Percentiles rank a stretch among this genome's conserved stretches.
These are phyloP conservation scores for Fusarium chaquense DNA, from an alignment of 2,329 filamentous ascomycete genomes.

Conservation along the genomic window DNA sequence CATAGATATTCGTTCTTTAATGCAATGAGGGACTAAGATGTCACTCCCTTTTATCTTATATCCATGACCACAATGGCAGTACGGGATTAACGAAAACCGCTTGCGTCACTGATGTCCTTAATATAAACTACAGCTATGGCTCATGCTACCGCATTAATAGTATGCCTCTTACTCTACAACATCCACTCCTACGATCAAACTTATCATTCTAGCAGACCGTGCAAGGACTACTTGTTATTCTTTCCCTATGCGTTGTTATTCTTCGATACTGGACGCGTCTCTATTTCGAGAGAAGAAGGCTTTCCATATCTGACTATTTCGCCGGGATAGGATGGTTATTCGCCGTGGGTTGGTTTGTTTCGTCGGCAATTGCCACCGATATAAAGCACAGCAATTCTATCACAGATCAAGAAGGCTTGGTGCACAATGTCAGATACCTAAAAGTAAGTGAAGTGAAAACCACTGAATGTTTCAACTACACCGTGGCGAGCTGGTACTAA, in stretches of 20 bases:
- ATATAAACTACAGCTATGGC: background rate
- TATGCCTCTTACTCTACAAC: background rate
- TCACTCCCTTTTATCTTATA: no score
- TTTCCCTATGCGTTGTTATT: background rate
- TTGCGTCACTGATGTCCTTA: no score
- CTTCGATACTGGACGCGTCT: slow-evolving; percentile 13
- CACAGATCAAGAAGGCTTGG: background rate
- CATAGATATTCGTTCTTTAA: background rate
- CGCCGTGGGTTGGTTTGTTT: slow-evolving; percentile 3
- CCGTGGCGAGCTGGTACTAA: background rate
- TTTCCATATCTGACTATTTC: slow-evolving; percentile 1
- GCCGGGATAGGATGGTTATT: slow-evolving; percentile 12
- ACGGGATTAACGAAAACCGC: background rate
- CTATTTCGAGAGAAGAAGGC: background rate
- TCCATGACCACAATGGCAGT: no score
- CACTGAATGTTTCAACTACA: accelerated
- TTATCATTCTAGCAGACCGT: background rate
- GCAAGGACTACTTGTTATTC: background rate
- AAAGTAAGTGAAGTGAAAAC: background rate
- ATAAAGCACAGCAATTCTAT: background rate
- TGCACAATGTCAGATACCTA: background rate
- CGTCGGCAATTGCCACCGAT: background rate
- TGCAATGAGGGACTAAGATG: no score
- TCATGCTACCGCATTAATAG: background rate
- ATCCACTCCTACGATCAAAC: background rate